Conservation (phyloP, 805 yeast genomes). For the Sugiyamaella americana region DNA sequence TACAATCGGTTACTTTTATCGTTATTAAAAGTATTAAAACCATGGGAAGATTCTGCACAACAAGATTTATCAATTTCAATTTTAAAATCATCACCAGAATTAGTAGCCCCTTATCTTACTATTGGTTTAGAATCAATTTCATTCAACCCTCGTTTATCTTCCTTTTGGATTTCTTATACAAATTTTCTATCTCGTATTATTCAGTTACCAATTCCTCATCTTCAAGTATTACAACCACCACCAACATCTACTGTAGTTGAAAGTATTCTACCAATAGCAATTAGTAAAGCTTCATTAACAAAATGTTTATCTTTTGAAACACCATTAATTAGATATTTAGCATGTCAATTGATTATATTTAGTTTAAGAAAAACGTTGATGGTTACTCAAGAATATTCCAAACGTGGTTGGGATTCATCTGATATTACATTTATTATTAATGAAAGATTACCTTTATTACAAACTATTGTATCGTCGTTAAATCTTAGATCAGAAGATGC, state of each 20-base stretch:
- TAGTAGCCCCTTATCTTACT: slow-evolving; percentile 58
- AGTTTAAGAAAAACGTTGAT: slow-evolving; percentile 48
- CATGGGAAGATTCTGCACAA: slow-evolving; percentile 72
- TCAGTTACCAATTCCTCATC: slow-evolving; percentile 47
- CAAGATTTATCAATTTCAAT: slow-evolving; percentile 47
- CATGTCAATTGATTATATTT: slow-evolving; percentile 52
- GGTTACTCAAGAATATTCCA: slow-evolving; percentile 35
- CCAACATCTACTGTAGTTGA: slow-evolving; percentile 41
- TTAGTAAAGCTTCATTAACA: slow-evolving; percentile 51
- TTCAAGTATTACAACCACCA: slow-evolving; percentile 29
- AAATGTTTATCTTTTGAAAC: slow-evolving; percentile 51
- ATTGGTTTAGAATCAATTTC: slow-evolving; percentile 27
- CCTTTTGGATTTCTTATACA: slow-evolving; percentile 78
- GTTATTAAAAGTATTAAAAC: slow-evolving; percentile 59
- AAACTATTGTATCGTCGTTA: slow-evolving; percentile 14
- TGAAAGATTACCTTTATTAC: slow-evolving; percentile 27
- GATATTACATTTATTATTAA: slow-evolving; percentile 13
- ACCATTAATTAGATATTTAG: slow-evolving; percentile 53
- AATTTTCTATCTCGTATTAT: slow-evolving; percentile 55
- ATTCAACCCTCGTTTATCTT: slow-evolving; percentile 72
- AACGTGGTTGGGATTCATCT: slow-evolving; percentile 41
- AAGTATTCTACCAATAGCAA: slow-evolving; percentile 55
- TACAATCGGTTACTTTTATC: slow-evolving; percentile 64
- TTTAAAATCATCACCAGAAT: slow-evolving; percentile 54
- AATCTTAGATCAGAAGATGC: not conserved